phyloP scores from a whole-genome alignment of 176 grass and related monocot species.

The sorghum (Sorghum bicolor) region DNA sequence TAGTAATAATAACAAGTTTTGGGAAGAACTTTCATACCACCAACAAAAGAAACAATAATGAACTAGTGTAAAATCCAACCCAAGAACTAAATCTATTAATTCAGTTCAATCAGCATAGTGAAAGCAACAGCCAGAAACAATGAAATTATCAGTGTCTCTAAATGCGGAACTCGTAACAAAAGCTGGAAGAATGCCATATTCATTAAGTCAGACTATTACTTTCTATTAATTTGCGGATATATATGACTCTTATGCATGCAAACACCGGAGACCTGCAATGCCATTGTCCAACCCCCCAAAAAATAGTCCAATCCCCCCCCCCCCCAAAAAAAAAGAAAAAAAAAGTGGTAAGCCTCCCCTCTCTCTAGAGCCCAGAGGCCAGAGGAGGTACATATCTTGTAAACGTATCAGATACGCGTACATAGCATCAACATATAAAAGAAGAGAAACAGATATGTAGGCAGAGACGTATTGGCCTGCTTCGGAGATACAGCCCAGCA shows the following conservation, averaged over 20 bases:
- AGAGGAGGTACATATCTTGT: background rate
- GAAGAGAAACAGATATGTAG: background rate
- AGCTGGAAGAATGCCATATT: background rate
- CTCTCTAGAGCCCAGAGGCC: too few species aligned
- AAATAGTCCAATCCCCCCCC: too few species aligned
- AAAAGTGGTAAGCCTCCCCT: too few species aligned
- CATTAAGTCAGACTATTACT: background rate
- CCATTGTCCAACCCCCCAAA: background rate
- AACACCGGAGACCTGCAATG: background rate
- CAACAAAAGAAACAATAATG: background rate
- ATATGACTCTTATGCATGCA: background rate
- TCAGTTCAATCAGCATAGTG: conserved; percentile 12
- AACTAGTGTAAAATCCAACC: conserved; percentile 2
- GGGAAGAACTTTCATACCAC: background rate
- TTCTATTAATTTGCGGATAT: background rate
- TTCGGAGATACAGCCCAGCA: background rate
- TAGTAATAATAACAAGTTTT: background rate
- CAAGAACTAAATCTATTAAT: background rate
- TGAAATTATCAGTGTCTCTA: background rate
- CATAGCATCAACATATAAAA: background rate
- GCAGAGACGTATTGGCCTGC: background rate
- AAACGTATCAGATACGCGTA: background rate
- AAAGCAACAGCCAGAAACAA: conserved; percentile 1
- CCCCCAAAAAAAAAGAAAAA: too few species aligned
- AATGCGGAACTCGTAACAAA: background rate